Conservation (phyloP, 805 yeast species). For the Jamesozyma jinghongensis region DNA sequence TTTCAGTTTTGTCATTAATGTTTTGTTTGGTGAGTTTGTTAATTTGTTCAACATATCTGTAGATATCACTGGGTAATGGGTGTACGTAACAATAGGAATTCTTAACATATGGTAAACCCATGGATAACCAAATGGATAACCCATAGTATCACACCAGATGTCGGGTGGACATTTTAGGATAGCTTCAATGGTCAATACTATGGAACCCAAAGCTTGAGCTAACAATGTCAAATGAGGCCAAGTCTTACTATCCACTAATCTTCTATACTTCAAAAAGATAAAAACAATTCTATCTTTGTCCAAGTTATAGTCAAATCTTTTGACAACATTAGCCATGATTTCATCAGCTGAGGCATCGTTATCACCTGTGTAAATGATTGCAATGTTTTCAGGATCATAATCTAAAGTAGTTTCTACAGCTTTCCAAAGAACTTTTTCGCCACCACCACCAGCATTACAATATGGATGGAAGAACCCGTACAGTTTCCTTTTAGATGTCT, state of each 20-base stretch:
- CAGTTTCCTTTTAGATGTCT: constrained; percentile 26
- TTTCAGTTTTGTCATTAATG: constrained; percentile 31
- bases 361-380: constrained; percentile 68
- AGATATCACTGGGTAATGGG: constrained; percentile 92
- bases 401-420: constrained; percentile 67
- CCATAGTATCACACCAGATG: constrained; percentile 90
- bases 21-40: constrained; percentile 20
- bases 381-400: constrained; percentile 41
- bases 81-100: constrained; percentile 76
- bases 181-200: constrained; percentile 61
- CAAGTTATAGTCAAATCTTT: constrained; percentile 47
- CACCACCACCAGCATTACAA: constrained; percentile 97
- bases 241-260: constrained; percentile 55
- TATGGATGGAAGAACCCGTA: constrained; percentile 93
- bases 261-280: constrained; percentile 46
- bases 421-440: constrained; percentile 94
- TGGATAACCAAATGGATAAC: constrained; percentile 81
- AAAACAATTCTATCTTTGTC: constrained; percentile 50
- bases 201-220: constrained; percentile 82
- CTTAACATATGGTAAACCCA: constrained; percentile 43
- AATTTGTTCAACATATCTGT: constrained; percentile 73
- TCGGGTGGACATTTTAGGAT: constrained; percentile 66
- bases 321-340: constrained; percentile 43
- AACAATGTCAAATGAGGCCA: constrained; percentile 77
- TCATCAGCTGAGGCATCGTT: constrained; percentile 37